Evolutionary conservation across 108 stramenopile species (phyloP).

Genomic region (Skeletonema tropicum): DNA sequence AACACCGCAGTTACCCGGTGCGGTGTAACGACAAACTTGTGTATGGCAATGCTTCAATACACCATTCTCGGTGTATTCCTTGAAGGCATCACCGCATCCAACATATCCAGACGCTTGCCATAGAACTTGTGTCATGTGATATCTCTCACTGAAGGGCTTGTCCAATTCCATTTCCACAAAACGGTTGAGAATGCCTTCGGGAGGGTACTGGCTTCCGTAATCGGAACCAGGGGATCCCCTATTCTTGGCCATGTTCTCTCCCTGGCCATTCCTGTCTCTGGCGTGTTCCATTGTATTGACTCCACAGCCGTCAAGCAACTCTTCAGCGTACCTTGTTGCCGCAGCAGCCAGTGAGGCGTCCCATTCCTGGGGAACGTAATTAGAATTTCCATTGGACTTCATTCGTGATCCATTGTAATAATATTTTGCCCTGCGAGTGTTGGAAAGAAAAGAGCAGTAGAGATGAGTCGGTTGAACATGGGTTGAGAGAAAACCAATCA

Average conservation of each 20-base stretch:
- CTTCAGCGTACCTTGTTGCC: neutral
- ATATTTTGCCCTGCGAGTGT: neutral
- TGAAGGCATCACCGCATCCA: slow-evolving; percentile 2
- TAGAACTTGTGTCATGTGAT: slow-evolving; percentile 10
- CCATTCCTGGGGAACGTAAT: neutral
- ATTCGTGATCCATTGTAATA: neutral
- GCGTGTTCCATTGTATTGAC: neutral
- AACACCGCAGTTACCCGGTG: slow-evolving; percentile 3
- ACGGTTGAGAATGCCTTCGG: neutral
- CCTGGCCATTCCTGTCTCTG: neutral
- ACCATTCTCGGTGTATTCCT: neutral
- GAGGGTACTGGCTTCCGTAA: neutral
- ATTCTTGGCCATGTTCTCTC: slow-evolving; percentile 5
- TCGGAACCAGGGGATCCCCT: neutral
- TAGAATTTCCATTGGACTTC: neutral
- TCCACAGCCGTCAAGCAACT: neutral
- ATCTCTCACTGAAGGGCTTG: neutral
- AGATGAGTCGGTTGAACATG: neutral
- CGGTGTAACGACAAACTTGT: slow-evolving; percentile 1
- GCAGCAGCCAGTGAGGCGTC: neutral
- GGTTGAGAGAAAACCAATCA: neutral
- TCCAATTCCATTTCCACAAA: neutral
- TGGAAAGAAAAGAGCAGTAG: neutral
- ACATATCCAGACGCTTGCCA: slow-evolving; percentile 5
- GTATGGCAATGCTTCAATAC: neutral